A percentile compares a stretch with the other conserved stretches of the same genome.
Conservation (phyloP, 2,329 filamentous ascomycete genomes). For the Colletotrichum kahawae region DNA sequence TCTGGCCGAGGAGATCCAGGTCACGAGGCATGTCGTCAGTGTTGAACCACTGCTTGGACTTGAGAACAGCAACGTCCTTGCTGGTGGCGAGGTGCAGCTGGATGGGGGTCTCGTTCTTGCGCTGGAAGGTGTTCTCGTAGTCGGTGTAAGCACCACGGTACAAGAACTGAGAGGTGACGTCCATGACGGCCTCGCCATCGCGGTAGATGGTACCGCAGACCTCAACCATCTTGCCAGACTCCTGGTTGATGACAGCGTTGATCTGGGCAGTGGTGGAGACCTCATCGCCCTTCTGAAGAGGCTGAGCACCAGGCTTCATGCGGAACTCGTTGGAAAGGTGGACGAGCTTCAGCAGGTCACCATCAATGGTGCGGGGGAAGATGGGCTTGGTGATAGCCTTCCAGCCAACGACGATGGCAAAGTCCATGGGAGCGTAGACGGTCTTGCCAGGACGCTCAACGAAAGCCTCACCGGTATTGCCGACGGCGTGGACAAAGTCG, state of each 20-base stretch:
- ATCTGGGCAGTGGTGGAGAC: constrained; percentile 93
- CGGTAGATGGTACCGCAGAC: constrained; percentile 96
- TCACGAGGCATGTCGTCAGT: constrained; percentile 73
- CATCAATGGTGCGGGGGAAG: constrained; percentile 95
- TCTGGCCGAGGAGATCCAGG: constrained; percentile 89
- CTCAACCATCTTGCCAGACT: constrained; percentile 99
- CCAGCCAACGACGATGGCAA: constrained; percentile 97
- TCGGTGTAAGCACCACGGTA: constrained; percentile 94
- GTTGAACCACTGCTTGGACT: constrained; percentile 98
- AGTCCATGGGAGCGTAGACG: constrained; percentile 97
- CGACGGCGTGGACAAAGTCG: constrained; percentile 98
- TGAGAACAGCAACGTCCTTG: constrained; percentile 92
- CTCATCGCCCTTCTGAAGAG: constrained; percentile 93
- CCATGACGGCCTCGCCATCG: constrained; percentile 87
- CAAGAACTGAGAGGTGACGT: constrained; percentile 97
- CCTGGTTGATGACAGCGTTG: constrained; percentile 97
- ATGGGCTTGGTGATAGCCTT: constrained; percentile 99
- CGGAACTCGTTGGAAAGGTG: constrained; percentile 98
- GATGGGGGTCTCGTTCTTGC: constrained; percentile 94
- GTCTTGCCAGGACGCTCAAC: constrained; percentile 94
- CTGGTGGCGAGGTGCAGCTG: constrained; percentile 85
- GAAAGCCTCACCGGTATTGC: constrained; percentile 96
- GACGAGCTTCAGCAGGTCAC: constrained; percentile 93
- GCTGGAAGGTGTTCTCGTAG: constrained; percentile 98
- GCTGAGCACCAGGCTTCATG: constrained; percentile 95